Percentiles rank a stretch among this genome's conserved stretches.
phyloP scores from a whole-genome alignment of 1,284 basidiomycete species.

The Xerocomus nothofagi region DNA sequence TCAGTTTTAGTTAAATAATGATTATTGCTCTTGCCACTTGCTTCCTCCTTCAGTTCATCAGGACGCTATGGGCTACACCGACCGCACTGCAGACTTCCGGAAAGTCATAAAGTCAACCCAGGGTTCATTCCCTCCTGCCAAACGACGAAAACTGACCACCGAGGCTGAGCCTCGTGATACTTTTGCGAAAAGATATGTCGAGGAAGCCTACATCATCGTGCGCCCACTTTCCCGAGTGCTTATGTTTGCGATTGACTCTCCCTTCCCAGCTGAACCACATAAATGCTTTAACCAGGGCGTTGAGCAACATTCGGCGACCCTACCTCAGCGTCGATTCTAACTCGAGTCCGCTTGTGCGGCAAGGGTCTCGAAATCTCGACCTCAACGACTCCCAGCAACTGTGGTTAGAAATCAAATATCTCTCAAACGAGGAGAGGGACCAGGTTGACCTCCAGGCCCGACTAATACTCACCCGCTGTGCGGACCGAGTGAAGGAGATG shows the following conservation, averaged over 20 bases:
- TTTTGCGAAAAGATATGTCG: slow-evolving; percentile 64
- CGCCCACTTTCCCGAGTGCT: slow-evolving; percentile 27
- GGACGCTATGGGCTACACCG: slow-evolving; percentile 46
- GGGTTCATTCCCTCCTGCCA: slow-evolving; percentile 43
- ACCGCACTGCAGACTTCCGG: slow-evolving; percentile 64
- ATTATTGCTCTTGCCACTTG: too few species aligned
- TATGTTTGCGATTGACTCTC: slow-evolving; percentile 3
- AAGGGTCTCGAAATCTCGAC: slow-evolving; percentile 55
- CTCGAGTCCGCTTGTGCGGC: slow-evolving; percentile 47
- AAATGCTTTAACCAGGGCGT: slow-evolving; percentile 65
- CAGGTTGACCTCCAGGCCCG: slow-evolving; percentile 89
- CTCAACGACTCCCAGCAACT: slow-evolving; percentile 50
- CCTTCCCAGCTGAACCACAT: slow-evolving; percentile 65
- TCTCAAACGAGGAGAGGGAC: slow-evolving; percentile 85
- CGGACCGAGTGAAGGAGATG: slow-evolving; percentile 83
- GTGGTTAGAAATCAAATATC: slow-evolving; percentile 68
- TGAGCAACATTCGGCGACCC: slow-evolving; percentile 67
- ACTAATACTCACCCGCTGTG: slow-evolving; percentile 77
- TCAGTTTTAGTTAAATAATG: slow-evolving; percentile 14
- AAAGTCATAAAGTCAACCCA: slow-evolving; percentile 50
- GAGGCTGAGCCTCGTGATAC: slow-evolving; percentile 40
- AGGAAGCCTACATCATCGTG: slow-evolving; percentile 75
- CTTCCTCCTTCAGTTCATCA: too few species aligned
- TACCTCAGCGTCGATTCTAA: slow-evolving; percentile 77
- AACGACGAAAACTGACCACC: slow-evolving; percentile 49